Conservation (phyloP, 1,284 basidiomycete species). For the Rhodotorula sp. region DNA sequence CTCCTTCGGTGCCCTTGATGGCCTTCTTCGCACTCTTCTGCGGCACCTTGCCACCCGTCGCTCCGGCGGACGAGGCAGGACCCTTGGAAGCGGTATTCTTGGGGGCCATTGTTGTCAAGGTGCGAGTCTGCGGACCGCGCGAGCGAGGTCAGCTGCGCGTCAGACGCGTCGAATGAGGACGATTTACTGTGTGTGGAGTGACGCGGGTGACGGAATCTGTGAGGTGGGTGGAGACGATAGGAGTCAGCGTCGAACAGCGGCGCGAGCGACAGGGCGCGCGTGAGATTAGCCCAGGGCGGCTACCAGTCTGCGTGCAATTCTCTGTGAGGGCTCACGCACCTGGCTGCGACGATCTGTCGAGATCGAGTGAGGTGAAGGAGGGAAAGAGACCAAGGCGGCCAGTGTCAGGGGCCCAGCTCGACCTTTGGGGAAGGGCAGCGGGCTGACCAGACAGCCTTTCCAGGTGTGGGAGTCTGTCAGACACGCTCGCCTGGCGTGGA, state of each 20-base stretch:
- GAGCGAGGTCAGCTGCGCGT: background rate
- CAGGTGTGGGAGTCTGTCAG: background rate
- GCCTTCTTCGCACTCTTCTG: constrained; percentile 16
- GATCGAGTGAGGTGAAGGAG: constrained; percentile 5
- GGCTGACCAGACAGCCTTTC: background rate
- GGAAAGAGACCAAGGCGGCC: background rate
- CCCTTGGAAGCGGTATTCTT: background rate
- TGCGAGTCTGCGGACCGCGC: background rate
- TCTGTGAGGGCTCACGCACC: too few species aligned
- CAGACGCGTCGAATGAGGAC: background rate
- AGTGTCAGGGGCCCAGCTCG: background rate
- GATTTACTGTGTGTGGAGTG: background rate
- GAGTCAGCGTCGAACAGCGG: background rate
- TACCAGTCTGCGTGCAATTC: background rate
- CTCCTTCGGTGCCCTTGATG: constrained; percentile 57
- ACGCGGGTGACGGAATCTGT: background rate
- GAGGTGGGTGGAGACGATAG: background rate
- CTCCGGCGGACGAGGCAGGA: constrained; percentile 20
- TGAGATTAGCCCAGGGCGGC: background rate
- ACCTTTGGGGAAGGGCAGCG: background rate
- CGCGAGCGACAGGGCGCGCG: background rate
- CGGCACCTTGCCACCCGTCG: constrained; percentile 32
- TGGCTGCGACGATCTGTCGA: background rate
- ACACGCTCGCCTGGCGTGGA: background rate
- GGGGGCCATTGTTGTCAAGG: background rate